Percentiles rank a stretch among this genome's conserved stretches.
phyloP scores from a whole-genome alignment of 441 rosid species.

The Populus tomentosa region DNA sequence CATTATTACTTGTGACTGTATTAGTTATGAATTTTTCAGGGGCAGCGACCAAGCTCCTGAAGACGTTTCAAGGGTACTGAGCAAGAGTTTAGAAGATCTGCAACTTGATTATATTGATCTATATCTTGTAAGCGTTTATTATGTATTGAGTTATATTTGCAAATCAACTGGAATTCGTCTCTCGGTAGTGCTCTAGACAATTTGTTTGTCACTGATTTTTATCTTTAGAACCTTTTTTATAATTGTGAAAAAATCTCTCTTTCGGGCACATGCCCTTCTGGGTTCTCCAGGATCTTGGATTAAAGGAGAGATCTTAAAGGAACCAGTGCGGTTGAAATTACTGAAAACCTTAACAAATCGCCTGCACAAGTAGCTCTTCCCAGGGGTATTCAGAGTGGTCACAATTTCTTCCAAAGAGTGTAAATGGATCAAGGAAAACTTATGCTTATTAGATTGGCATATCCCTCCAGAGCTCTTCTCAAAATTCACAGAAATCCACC shows the following conservation, averaged over 20 bases:
- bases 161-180: slow-evolving; percentile 49
- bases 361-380: slow-evolving; percentile 53
- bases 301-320: slow-evolving; percentile 44
- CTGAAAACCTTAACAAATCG: slow-evolving; percentile 39
- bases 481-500: slow-evolving; percentile 36
- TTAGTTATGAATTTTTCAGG: slow-evolving; percentile 25
- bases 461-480: slow-evolving; percentile 40
- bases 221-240: neutral
- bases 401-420: slow-evolving; percentile 55
- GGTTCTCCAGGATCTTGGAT: slow-evolving; percentile 56
- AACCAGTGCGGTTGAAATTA: slow-evolving; percentile 34
- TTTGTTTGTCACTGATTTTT: neutral
- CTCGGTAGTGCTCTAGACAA: slow-evolving; percentile 24
- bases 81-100: slow-evolving; percentile 37
- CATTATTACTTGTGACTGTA: neutral
- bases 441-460: slow-evolving; percentile 45
- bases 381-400: slow-evolving; percentile 52
- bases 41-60: slow-evolving; percentile 45
- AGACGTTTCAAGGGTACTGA: slow-evolving; percentile 46
- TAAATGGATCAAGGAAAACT: slow-evolving; percentile 38
- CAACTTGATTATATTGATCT: slow-evolving; percentile 54
- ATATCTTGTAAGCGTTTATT: slow-evolving; percentile 36
- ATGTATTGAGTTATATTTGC: neutral
- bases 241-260: neutral
- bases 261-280: slow-evolving; percentile 47